Evolutionary conservation across 164 flowering plant species (phyloP), one percentile per base, ranked within the genome.

Genomic region (Cinnamomum micranthum): DNA sequence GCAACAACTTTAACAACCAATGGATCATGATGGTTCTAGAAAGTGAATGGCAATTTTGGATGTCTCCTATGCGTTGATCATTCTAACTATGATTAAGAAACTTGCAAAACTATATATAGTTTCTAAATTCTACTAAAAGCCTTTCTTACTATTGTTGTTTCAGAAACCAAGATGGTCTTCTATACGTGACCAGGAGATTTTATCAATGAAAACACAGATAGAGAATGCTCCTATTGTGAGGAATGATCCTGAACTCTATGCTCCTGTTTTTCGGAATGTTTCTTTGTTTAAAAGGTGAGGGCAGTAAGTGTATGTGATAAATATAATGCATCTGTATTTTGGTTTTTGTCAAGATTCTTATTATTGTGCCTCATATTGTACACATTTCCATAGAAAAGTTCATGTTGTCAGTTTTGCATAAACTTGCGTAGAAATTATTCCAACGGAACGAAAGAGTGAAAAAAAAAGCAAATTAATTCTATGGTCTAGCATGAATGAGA

Each of bases 141-240:
- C 15, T 69, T 9, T 71, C 11, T 50, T 23, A 4, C 6, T 27
- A 31, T 71, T 55, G 50, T 51, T 19, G 15, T 72, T 73, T 22
- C 64, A 74, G 76, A 74, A 20, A 67, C 76, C 76, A 4, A 70
- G 76, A n/a, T 74, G 76, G 76, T 66, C 76, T 7, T 74, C 71
- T 25, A 20, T 14, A 28, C 76, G 60, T 66, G 76, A 74, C 64
- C 22, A 52, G 51, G 71, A 74, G 71, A 59, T 74, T 33, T 51
- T 74, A 33, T 50, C 71, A 10, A 71, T 64, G 27, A 67, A 51
- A 41, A 31, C 7, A 52, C 63, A 74, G 51, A 74, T 74, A 15
- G 41, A 74, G 70, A 74, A 67, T 74, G 76, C 71, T 65, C 76
- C 71, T 51, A 19, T 74, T 65, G 25, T 74, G 41, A 52, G n/a